Base-by-base conservation (phyloP, 2,329 filamentous ascomycete genomes). In the Claviceps citrina region DNA sequence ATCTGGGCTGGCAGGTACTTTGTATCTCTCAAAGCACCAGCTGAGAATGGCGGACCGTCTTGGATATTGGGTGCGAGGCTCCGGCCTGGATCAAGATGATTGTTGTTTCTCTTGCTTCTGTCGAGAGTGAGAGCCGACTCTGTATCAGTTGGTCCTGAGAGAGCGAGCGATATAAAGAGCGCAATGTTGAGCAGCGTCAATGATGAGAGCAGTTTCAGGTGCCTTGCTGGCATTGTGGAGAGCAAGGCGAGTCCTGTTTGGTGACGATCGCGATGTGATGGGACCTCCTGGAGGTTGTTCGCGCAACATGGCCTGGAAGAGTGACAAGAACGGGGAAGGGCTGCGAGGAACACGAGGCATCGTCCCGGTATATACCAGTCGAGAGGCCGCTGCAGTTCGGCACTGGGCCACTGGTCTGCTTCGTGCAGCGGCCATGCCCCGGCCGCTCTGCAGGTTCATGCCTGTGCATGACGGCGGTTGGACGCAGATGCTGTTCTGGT, bases 1-100 rank as follows among this genome's bases (percentile, higher is more conserved):
- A 95, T 78, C 59, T 95, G 81, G 43, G 76, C 78, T 15, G 86
- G 84, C 18, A 95, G 73, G 41, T 81, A 75, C 15, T 69, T 61
- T 46, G 64, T 64, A 55, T 86, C 68, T 50, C 76, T 66, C 36
- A 75, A 58, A 28, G 78, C 73, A 50, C 68, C 60, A 41, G 67
- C 66, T 31, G 76, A 76, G 33, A 76, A 56, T 7, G 71, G 64
- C 43, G 78, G 71, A 7, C 73, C 74, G 59, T 76, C 63, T 57
- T 76, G 68, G 42, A 74, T 67, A 38, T 73, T 58, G 31, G 75
- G 74, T 26, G 76, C 69, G 52, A 36, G 34, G 15, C 24, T 39
- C 43, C 36, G 42, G 22, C 73, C 66, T 53, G 76, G 69, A 46
- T 60, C 52, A 39, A 73, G 61, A 45, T 51, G 52, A 41, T 57